These are phyloP conservation scores for Hymenoscyphus fraxineus DNA, from an alignment of 2,329 filamentous ascomycete species.

Conservation along the genomic window DNA sequence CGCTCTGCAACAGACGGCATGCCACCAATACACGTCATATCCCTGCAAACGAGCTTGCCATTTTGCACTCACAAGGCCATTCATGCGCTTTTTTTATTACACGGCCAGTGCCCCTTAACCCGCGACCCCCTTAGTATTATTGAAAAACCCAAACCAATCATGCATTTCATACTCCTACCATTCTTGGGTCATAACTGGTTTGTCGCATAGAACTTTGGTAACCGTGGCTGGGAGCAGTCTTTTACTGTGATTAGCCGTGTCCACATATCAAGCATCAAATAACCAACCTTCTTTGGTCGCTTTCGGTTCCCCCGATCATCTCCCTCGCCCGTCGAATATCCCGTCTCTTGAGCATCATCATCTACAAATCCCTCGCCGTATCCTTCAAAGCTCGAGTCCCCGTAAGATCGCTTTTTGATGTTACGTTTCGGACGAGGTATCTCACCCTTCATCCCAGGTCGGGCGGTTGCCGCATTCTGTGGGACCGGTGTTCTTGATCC, in stretches of 20 bases:
- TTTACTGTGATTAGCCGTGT: conserved; percentile 26
- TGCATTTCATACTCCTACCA: conserved; percentile 49
- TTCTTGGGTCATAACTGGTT: conserved; percentile 52
- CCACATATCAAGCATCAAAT: conserved; percentile 19
- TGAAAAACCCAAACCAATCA: not conserved
- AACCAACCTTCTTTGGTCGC: conserved; percentile 60
- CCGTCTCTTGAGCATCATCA: conserved; percentile 58
- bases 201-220: conserved; percentile 32
- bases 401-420: conserved; percentile 72
- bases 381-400: conserved; percentile 70
- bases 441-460: conserved; percentile 22
- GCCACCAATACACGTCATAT: not conserved
- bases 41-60: not conserved
- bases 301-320: conserved; percentile 57
- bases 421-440: conserved; percentile 56
- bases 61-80: not conserved
- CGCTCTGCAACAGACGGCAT: not conserved
- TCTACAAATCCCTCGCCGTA: conserved; percentile 70
- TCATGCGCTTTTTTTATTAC: not conserved
- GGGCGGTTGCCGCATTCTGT: conserved; percentile 15
- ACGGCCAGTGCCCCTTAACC: not conserved
- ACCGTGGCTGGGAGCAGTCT: conserved; percentile 27
- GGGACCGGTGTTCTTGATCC: conserved; percentile 17
- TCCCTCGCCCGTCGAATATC: conserved; percentile 70
- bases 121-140: conserved; percentile 1